Base-by-base conservation (phyloP, 306 rosid species). In the Ceratonia siliqua region DNA sequence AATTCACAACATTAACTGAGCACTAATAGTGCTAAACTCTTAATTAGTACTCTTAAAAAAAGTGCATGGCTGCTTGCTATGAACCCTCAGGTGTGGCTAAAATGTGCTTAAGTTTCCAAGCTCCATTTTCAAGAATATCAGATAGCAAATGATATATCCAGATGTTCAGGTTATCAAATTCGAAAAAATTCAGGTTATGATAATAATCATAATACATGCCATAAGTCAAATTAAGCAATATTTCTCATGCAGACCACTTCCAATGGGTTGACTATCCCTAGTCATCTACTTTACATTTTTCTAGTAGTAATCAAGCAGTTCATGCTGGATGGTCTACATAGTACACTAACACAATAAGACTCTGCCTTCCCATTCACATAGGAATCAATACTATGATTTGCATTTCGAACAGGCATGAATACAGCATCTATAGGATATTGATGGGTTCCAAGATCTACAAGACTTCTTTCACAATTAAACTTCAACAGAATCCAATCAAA, bases 351-450 rank as follows among this genome's bases (percentile, higher is more conserved):
- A 8, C 9, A 22, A 45, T 36, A 58, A 20, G 12, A 27, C 10
- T 32, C 30, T 21, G 32, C n/a, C n/a, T 14, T 36, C 14, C 13
- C 13, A 63, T 63, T 14, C 69, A 63, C 48, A 36, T 63, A 63
- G 17, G 25, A 63, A 63, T 63, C 2, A 33, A 63, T 38, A 63
- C 20, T 63, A 33, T 36, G 49, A 63, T 63, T 33, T 32, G 27
- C 14, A 63, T 63, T 63, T 63, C 28, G 48, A 63, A 63, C 46
- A 33, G 0, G 69, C 69, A 63, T 63, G 69, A 63, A 63, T 63
- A 63, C 1, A 15, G 5, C 49, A 36, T 63, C 27, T 63, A 63
- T 63, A 36, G 25, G 69, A 36, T n/a, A n/a, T n/a, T n/a, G n/a
- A n/a, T n/a, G n/a, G n/a, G n/a, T n/a, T n/a, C n/a, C n/a, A n/a